These are phyloP conservation scores for Boletus vermiculosoides DNA, from an alignment of 768 basidiomycete genomes.

Conservation along the genomic window DNA sequence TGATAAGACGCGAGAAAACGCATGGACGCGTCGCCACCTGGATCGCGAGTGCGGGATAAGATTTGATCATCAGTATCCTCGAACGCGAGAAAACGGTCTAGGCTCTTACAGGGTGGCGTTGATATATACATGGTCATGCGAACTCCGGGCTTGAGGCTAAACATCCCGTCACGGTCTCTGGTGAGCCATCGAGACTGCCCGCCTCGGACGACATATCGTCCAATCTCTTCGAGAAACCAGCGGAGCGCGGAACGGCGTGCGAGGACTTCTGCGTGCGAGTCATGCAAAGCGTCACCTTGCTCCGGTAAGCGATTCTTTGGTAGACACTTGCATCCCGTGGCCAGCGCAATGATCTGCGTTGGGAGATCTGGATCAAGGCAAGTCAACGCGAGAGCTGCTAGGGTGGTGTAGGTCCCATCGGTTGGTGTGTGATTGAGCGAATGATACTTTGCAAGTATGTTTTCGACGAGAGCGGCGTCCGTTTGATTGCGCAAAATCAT, in stretches of 20 bases:
- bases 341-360: conserved; percentile 63
- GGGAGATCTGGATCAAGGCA: conserved; percentile 24
- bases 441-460: conserved; percentile 44
- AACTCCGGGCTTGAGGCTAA: conserved; percentile 46
- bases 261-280: conserved; percentile 91
- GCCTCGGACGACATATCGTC: conserved; percentile 11
- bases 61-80: conserved; percentile 21
- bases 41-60: not conserved
- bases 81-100: conserved; percentile 43
- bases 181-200: conserved; percentile 53
- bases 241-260: conserved; percentile 74
- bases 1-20: conserved; percentile 73
- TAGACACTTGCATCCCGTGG: conserved; percentile 85
- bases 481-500: conserved; percentile 8
- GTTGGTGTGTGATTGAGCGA: conserved; percentile 51
- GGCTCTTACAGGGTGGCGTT: conserved; percentile 52
- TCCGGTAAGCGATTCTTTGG: conserved; percentile 59
- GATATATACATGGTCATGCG: conserved; percentile 74
- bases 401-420: conserved; percentile 57
- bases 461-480: conserved; percentile 33
- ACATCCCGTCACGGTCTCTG: conserved; percentile 38
- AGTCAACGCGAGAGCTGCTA: conserved; percentile 56
- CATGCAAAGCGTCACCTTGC: conserved; percentile 79
- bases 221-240: conserved; percentile 78
- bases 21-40: conserved; percentile 91